These are phyloP conservation scores for Ceratorhiza oryzae-sativae DNA, from an alignment of 1,284 basidiomycete species.

Conservation along the genomic window DNA sequence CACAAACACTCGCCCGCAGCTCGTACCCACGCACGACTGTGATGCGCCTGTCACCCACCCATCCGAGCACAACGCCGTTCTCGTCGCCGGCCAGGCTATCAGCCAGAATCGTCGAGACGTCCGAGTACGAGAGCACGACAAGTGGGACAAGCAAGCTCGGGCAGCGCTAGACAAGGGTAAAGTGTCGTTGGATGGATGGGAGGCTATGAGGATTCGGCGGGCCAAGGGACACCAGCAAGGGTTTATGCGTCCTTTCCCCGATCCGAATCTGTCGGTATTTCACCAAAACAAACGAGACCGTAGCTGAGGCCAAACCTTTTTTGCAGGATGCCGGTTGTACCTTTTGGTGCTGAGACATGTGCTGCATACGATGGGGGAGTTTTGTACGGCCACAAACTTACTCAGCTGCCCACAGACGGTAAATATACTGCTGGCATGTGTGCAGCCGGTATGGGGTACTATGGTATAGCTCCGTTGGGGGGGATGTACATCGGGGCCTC, in stretches of 20 bases:
- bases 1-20: conserved; percentile 42
- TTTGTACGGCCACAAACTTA: neutral
- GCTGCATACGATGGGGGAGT: conserved; percentile 29
- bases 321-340: conserved; percentile 15
- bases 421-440: conserved; percentile 21
- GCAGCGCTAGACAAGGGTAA: conserved; percentile 5
- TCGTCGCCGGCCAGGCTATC: conserved; percentile 37
- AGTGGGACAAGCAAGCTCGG: conserved; percentile 24
- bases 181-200: conserved; percentile 20
- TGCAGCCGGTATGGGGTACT: conserved; percentile 15
- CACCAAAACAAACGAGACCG: neutral
- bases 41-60: conserved; percentile 46
- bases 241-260: conserved; percentile 19
- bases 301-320: neutral
- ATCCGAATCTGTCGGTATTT: conserved; percentile 15
- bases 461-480: conserved; percentile 10
- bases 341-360: conserved; percentile 32
- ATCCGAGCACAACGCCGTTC: conserved; percentile 45
- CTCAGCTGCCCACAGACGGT: neutral
- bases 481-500: conserved; percentile 5
- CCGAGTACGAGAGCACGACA: neutral
- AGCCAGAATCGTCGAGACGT: neutral
- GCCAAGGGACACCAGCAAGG: conserved; percentile 7
- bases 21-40: conserved; percentile 39
- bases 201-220: conserved; percentile 2